Conservation (phyloP, 192 early-diverging fungal genomes). For the Rhizophlyctis rosea region DNA sequence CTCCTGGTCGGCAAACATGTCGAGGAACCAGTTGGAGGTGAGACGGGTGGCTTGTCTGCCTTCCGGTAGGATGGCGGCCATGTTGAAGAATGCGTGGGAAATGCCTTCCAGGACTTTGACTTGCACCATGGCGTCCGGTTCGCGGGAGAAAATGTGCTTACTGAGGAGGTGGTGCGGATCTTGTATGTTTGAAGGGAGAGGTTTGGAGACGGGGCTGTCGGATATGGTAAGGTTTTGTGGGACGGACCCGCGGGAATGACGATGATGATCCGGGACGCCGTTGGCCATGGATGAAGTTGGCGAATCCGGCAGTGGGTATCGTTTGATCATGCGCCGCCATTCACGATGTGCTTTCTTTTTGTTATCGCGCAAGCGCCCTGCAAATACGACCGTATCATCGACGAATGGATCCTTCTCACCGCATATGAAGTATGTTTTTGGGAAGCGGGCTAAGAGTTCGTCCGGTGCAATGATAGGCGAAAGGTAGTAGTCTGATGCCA, state of each 20-base stretch:
- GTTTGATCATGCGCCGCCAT: constrained; percentile 39
- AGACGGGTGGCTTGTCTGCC: constrained; percentile 45
- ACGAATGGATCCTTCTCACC: constrained; percentile 97
- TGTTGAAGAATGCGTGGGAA: constrained; percentile 57
- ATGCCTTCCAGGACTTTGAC: constrained; percentile 75
- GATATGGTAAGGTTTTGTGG: no score
- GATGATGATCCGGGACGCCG: no score
- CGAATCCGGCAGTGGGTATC: background rate
- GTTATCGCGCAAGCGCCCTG: constrained; percentile 78
- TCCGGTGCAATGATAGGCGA: constrained; percentile 84
- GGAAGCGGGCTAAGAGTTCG: constrained; percentile 82
- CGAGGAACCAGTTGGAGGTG: constrained; percentile 39
- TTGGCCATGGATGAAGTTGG: background rate
- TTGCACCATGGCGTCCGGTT: constrained; percentile 51
- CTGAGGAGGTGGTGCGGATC: constrained; percentile 7
- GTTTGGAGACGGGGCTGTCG: background rate
- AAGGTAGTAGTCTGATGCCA: constrained; percentile 78
- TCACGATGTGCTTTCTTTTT: constrained; percentile 59
- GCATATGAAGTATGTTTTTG: constrained; percentile 83
- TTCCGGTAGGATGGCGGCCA: constrained; percentile 74
- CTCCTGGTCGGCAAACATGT: constrained; percentile 22
- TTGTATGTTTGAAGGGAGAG: background rate
- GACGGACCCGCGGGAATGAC: no score
- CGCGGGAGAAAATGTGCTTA: constrained; percentile 44
- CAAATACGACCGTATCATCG: constrained; percentile 93